Conservation (phyloP, 116 monocot genomes). For the Cymodocea nodosa region DNA sequence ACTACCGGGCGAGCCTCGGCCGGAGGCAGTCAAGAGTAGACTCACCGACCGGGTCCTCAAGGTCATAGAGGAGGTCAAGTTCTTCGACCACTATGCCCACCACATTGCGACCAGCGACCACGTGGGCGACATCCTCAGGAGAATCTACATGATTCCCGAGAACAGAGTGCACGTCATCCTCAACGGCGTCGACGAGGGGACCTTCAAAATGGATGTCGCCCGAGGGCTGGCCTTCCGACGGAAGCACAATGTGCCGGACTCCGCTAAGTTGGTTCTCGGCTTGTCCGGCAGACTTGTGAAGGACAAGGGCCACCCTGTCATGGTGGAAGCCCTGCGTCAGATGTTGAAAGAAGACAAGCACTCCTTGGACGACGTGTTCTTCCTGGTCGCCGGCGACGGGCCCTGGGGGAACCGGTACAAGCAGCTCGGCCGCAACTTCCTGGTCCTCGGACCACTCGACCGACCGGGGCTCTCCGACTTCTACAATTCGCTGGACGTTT, state of each 20-base stretch:
- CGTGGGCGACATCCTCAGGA: constrained; percentile 70
- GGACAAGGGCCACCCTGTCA: constrained; percentile 80
- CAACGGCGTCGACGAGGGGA: constrained; percentile 63
- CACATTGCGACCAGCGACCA: constrained; percentile 89
- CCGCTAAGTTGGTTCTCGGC: constrained; percentile 54
- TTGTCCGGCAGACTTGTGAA: constrained; percentile 77
- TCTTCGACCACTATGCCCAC: constrained; percentile 63
- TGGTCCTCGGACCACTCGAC: constrained; percentile 52
- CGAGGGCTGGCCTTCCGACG: constrained; percentile 25
- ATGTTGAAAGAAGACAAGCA: constrained; percentile 24
- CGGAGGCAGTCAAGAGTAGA: neutral
- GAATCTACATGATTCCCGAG: constrained; percentile 81
- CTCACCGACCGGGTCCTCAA: constrained; percentile 29
- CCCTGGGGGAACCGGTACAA: constrained; percentile 70
- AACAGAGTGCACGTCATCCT: constrained; percentile 67
- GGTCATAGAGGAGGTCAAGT: constrained; percentile 77
- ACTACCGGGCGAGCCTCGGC: constrained; percentile 20
- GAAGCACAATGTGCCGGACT: constrained; percentile 34
- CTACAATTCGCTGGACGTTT: constrained; percentile 61
- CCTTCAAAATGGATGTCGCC: constrained; percentile 24
- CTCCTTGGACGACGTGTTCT: constrained; percentile 12
- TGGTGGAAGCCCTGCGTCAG: constrained; percentile 67
- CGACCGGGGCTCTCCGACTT: constrained; percentile 44
- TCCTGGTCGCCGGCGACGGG: constrained; percentile 74
- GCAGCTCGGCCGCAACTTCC: constrained; percentile 32